phyloP scores from a whole-genome alignment of 257 asterid species.

The Avicennia marina region DNA sequence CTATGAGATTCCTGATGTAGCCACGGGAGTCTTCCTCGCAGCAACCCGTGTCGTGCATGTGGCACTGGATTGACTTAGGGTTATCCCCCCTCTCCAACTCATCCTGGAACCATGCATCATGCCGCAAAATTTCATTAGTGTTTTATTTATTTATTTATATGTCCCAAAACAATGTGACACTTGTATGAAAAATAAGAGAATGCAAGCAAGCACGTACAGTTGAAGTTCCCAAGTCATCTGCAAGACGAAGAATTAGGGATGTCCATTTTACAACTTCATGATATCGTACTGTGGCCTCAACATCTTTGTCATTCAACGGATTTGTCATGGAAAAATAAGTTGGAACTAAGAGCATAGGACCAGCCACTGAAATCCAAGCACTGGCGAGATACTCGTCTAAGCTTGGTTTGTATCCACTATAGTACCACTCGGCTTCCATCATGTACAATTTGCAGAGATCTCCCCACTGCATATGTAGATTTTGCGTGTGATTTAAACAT shows the following conservation, averaged over 20 bases:
- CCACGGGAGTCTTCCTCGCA: too few species aligned
- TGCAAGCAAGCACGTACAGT: conserved; percentile 17
- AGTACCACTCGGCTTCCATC: conserved; percentile 30
- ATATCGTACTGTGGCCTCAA: conserved; percentile 1
- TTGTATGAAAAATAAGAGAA: too few species aligned
- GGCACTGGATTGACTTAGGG: conserved; percentile 27
- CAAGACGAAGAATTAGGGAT: conserved; percentile 21
- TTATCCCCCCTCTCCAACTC: conserved; percentile 25
- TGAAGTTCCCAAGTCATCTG: conserved; percentile 32
- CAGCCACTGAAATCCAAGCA: conserved; percentile 14
- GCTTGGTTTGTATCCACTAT: conserved; percentile 26
- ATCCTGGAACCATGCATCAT: too few species aligned
- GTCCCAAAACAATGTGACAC: too few species aligned
- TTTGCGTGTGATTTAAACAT: too few species aligned
- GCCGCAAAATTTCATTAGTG: too few species aligned
- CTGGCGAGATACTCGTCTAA: conserved; percentile 24
- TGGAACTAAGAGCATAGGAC: conserved; percentile 16
- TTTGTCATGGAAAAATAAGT: conserved; percentile 24
- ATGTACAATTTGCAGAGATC: conserved; percentile 22
- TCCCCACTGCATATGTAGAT: conserved; percentile 28
- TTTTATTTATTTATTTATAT: too few species aligned
- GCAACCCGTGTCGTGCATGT: too few species aligned
- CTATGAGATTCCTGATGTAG: too few species aligned
- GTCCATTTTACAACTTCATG: conserved; percentile 13
- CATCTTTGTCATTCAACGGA: conserved; percentile 10